phyloP scores from a whole-genome alignment of 495 filamentous ascomycete genomes.

The Melanomma pulvis-pyrius region DNA sequence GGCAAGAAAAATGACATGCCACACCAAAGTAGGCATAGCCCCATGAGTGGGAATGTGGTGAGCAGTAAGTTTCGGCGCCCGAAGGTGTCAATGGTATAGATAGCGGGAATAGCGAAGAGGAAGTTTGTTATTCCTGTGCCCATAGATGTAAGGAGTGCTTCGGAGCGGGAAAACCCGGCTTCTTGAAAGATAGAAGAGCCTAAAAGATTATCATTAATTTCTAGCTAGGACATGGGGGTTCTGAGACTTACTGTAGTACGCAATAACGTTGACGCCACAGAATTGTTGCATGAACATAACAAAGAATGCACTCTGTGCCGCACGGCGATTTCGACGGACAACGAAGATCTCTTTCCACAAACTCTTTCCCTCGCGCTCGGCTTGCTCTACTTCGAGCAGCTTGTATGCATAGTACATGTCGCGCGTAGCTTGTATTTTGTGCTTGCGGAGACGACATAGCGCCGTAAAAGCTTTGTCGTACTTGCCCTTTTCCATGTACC shows the following conservation, averaged over 20 bases:
- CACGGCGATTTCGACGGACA: constrained; percentile 66
- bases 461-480: constrained; percentile 58
- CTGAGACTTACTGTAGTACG: constrained; percentile 41
- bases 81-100: constrained; percentile 34
- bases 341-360: constrained; percentile 66
- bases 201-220: neutral
- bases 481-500: constrained; percentile 48
- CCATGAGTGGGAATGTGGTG: constrained; percentile 37
- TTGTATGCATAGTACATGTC: constrained; percentile 75
- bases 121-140: constrained; percentile 80
- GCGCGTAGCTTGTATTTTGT: constrained; percentile 68
- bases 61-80: constrained; percentile 37
- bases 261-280: constrained; percentile 30
- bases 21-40: constrained; percentile 19
- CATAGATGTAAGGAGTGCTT: constrained; percentile 54
- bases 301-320: constrained; percentile 62
- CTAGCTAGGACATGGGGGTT: constrained; percentile 42
- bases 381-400: constrained; percentile 50
- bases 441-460: constrained; percentile 61
- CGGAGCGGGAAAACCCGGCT: constrained; percentile 4
- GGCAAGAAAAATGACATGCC: constrained; percentile 25
- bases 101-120: constrained; percentile 11
- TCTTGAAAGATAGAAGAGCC: constrained; percentile 52
- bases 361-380: constrained; percentile 44
- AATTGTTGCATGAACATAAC: constrained; percentile 74